Percentiles rank a stretch among this genome's conserved stretches.
These are phyloP conservation scores for Lithocarpus polystachyus DNA, from an alignment of 306 rosid genomes.

Conservation along the genomic window DNA sequence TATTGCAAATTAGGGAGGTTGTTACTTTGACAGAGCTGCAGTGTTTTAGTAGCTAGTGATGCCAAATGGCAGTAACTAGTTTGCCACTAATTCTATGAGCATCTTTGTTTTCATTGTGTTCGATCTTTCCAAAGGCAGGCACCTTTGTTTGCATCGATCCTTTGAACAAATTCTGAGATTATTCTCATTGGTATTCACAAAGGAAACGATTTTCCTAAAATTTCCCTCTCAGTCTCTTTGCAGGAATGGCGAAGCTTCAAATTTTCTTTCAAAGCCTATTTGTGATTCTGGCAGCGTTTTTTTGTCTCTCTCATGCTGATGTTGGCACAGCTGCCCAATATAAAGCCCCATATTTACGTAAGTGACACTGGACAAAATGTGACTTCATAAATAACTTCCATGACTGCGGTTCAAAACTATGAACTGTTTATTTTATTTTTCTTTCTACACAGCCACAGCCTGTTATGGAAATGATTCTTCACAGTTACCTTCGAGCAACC, in stretches of 20 bases:
- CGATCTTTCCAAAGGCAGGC: too few species aligned
- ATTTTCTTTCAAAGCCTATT: neutral
- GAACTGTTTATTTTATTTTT: neutral
- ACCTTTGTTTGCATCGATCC: too few species aligned
- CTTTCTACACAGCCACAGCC: slow-evolving; percentile 42
- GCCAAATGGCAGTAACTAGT: too few species aligned
- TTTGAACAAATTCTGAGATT: too few species aligned
- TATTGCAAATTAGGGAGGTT: too few species aligned
- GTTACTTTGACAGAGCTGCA: too few species aligned
- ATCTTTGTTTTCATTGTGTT: too few species aligned
- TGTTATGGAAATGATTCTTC: slow-evolving; percentile 44
- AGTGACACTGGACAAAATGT: slow-evolving; percentile 10
- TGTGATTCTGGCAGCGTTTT: slow-evolving; percentile 21
- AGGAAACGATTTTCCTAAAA: too few species aligned
- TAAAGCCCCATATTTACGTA: slow-evolving; percentile 58
- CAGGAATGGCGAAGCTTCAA: slow-evolving; percentile 23
- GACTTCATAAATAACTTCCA: neutral
- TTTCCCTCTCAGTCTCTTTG: neutral
- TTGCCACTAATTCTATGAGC: too few species aligned
- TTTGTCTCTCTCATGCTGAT: slow-evolving; percentile 33
- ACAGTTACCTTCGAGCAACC: slow-evolving; percentile 49
- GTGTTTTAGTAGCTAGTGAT: too few species aligned
- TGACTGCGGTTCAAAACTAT: neutral
- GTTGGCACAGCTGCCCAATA: slow-evolving; percentile 64
- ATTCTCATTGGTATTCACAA: too few species aligned